Evolutionary conservation across 768 basidiomycete genomes (phyloP).

Genomic region (Terana coerulea): DNA sequence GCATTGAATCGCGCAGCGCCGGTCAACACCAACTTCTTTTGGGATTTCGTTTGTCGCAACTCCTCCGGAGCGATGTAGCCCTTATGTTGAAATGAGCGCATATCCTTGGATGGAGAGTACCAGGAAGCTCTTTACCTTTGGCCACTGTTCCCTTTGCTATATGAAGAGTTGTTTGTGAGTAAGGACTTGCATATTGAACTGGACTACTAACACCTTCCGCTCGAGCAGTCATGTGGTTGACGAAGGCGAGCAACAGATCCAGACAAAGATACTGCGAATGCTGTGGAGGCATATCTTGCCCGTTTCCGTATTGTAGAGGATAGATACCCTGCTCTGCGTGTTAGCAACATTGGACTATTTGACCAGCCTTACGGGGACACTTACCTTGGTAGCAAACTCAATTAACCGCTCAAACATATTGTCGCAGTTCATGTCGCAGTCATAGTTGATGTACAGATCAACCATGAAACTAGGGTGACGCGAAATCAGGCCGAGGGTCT

Average conservation of each 20-base stretch:
- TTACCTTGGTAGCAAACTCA: constrained; percentile 84
- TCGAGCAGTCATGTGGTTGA: constrained; percentile 83
- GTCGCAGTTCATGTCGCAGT: constrained; percentile 95
- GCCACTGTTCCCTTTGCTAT: constrained; percentile 52
- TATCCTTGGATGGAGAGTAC: not conserved
- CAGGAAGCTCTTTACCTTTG: constrained; percentile 41
- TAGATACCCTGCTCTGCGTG: constrained; percentile 64
- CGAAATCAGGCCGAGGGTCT: constrained; percentile 78
- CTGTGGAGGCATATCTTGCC: constrained; percentile 60
- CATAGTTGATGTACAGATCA: constrained; percentile 93
- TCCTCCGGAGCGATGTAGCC: constrained; percentile 51
- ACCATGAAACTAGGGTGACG: constrained; percentile 91
- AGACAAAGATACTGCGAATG: constrained; percentile 84
- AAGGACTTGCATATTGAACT: not conserved
- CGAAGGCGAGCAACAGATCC: constrained; percentile 81
- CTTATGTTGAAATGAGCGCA: constrained; percentile 31
- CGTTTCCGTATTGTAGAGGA: constrained; percentile 56
- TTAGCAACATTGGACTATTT: not conserved
- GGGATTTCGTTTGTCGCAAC: constrained; percentile 68
- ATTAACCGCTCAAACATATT: constrained; percentile 90
- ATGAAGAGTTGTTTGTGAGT: not conserved
- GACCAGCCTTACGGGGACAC: constrained; percentile 10
- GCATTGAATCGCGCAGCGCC: constrained; percentile 87
- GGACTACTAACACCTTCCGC: constrained; percentile 39
- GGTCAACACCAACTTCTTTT: constrained; percentile 80